These are phyloP conservation scores for Yamadazyma spencermartinsiae DNA, from an alignment of 1,139 yeast species.

Conservation along the genomic window DNA sequence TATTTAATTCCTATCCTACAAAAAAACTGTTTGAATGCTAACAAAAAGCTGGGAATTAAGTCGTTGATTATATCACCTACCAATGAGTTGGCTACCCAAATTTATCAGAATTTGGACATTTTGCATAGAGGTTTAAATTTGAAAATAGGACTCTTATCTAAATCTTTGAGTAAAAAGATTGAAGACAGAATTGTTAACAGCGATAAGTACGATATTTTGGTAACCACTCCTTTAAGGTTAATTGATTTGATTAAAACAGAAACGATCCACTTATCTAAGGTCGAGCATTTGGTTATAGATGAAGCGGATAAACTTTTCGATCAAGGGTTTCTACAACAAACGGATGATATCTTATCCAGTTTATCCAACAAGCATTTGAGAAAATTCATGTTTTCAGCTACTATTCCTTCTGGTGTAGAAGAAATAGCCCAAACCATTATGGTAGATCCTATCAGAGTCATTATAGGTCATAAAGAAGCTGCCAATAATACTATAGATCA, in stretches of 20 bases:
- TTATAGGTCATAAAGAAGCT: slow-evolving; percentile 93
- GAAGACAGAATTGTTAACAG: slow-evolving; percentile 56
- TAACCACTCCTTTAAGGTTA: slow-evolving; percentile 85
- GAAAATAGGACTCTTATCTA: slow-evolving; percentile 66
- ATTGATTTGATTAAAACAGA: slow-evolving; percentile 74
- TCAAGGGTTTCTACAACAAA: slow-evolving; percentile 86
- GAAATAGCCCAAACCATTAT: slow-evolving; percentile 83
- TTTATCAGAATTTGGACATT: slow-evolving; percentile 65
- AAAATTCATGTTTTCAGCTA: slow-evolving; percentile 90
- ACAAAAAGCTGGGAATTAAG: slow-evolving; percentile 52
- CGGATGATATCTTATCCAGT: slow-evolving; percentile 76
- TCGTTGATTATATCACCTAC: slow-evolving; percentile 91
- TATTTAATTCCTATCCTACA: slow-evolving; percentile 83
- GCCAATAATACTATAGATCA: slow-evolving; percentile 86
- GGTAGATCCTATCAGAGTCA: slow-evolving; percentile 81
- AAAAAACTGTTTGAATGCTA: slow-evolving; percentile 31
- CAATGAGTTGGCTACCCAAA: slow-evolving; percentile 79
- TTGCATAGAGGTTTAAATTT: slow-evolving; percentile 57
- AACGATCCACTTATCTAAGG: slow-evolving; percentile 56
- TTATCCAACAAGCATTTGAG: slow-evolving; percentile 57
- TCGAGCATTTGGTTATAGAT: slow-evolving; percentile 80
- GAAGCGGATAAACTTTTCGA: slow-evolving; percentile 96
- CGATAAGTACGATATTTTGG: slow-evolving; percentile 73
- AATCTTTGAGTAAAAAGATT: slow-evolving; percentile 72
- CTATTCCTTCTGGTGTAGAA: slow-evolving; percentile 92